Evolutionary conservation across 768 basidiomycete genomes (phyloP).

Genomic region (Mycena alexandri): DNA sequence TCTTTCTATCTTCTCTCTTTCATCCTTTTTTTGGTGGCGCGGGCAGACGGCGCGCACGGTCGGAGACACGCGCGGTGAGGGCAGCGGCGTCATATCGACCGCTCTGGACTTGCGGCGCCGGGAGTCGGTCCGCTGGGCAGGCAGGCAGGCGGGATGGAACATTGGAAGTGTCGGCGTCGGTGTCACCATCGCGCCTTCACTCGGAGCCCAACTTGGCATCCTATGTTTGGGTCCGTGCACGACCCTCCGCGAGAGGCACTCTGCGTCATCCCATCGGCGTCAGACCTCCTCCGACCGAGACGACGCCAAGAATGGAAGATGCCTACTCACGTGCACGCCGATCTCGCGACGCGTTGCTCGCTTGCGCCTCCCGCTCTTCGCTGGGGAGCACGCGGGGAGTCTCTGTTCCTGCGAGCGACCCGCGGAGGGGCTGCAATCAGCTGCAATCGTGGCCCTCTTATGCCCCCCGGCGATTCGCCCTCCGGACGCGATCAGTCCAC

Average conservation of each 20-base stretch:
- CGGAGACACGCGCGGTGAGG: too few species aligned
- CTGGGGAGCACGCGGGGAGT: not conserved
- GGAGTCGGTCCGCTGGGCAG: not conserved
- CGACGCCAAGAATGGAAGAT: too few species aligned
- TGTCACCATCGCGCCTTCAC: not conserved
- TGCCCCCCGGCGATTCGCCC: constrained; percentile 19
- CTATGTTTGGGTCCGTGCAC: not conserved
- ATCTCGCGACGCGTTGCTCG: too few species aligned
- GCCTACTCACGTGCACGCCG: too few species aligned
- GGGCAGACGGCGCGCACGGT: constrained; percentile 8
- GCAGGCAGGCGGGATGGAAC: constrained; percentile 1
- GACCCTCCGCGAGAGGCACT: not conserved
- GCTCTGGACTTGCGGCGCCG: constrained; percentile 3
- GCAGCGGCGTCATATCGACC: constrained; percentile 1
- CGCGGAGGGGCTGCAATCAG: not conserved
- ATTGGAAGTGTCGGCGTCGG: not conserved
- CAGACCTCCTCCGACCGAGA: too few species aligned
- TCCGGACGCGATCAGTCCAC: constrained; percentile 3
- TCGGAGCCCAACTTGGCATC: too few species aligned
- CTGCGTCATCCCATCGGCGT: not conserved
- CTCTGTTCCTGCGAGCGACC: not conserved
- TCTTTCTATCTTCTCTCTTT: constrained; percentile 1
- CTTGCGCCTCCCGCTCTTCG: too few species aligned
- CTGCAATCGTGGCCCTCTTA: not conserved
- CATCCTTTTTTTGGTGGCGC: not conserved